Evolutionary conservation across 139 green algal species (phyloP).

Genomic region (Closterium sp.): DNA sequence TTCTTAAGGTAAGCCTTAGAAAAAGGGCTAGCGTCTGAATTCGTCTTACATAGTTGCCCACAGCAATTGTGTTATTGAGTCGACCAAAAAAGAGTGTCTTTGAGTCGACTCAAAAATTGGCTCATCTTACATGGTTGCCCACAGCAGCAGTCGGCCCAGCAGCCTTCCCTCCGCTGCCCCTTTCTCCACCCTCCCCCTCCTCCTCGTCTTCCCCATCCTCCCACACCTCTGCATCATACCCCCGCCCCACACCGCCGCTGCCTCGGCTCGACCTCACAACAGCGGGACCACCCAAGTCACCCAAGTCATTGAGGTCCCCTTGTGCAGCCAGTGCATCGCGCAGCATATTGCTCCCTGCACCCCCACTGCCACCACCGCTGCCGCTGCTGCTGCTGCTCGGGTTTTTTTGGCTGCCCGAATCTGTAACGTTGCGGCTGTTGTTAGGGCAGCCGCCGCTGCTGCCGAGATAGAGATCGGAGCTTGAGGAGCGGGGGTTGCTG

Average conservation of each 20-base stretch:
- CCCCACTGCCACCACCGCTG: not conserved
- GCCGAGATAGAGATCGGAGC: not conserved
- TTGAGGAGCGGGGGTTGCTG: not conserved
- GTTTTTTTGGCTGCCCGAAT: not conserved
- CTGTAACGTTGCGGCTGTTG: not conserved
- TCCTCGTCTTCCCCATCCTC: not conserved
- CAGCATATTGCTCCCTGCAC: not conserved
- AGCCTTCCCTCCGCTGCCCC: not conserved
- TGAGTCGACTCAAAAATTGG: too few species aligned
- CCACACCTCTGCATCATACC: not conserved
- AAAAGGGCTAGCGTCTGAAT: too few species aligned
- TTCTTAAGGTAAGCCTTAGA: too few species aligned
- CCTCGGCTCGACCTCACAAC: not conserved
- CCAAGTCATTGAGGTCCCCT: not conserved
- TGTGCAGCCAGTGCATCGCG: not conserved
- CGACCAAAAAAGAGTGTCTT: too few species aligned
- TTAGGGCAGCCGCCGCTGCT: not conserved
- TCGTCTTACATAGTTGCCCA: too few species aligned
- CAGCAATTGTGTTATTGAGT: too few species aligned
- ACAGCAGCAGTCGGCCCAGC: too few species aligned
- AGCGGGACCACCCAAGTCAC: not conserved
- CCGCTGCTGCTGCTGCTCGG: too few species aligned
- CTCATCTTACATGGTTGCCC: too few species aligned
- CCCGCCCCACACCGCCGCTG: too few species aligned
- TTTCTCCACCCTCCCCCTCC: not conserved